Percentiles rank a stretch among this genome's conserved stretches.
Conservation (phyloP, 1,284 basidiomycete species). For the Boletus semigastroideus region DNA sequence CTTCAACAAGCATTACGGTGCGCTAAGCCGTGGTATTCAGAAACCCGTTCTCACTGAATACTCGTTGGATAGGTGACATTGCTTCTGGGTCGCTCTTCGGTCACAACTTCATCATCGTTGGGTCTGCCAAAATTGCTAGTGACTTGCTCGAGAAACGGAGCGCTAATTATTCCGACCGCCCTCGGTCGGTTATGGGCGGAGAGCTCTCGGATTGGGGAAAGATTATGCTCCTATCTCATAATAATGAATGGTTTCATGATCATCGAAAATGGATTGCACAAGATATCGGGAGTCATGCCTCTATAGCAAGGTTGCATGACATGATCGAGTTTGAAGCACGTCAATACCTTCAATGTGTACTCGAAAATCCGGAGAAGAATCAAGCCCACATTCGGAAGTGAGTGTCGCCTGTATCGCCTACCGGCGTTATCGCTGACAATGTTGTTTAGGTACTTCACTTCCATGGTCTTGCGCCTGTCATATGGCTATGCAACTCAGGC, state of each 20-base stretch:
- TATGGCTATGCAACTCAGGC: constrained; percentile 18
- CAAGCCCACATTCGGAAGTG: constrained; percentile 21
- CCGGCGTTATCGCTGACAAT: neutral
- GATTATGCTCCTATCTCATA: constrained; percentile 26
- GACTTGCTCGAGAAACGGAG: constrained; percentile 25
- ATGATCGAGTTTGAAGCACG: constrained; percentile 26
- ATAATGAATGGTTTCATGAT: constrained; percentile 21
- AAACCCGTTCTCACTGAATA: neutral
- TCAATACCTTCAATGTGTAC: constrained; percentile 10
- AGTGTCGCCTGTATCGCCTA: neutral
- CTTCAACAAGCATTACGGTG: constrained; percentile 9
- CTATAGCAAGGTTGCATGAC: constrained; percentile 12
- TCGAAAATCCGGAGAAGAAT: constrained; percentile 8
- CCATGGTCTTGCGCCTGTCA: constrained; percentile 21
- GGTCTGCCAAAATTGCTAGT: constrained; percentile 20
- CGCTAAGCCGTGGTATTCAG: neutral
- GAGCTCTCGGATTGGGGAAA: constrained; percentile 31
- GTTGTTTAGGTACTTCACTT: constrained; percentile 12
- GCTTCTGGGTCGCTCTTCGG: constrained; percentile 16
- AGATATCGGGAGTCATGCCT: constrained; percentile 25
- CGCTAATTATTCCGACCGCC: constrained; percentile 24
- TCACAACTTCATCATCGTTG: constrained; percentile 16
- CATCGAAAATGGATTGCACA: constrained; percentile 32
- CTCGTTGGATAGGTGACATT: constrained; percentile 16
- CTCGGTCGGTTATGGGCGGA: constrained; percentile 25